Percentiles rank a stretch among this genome's conserved stretches.
These are phyloP conservation scores for Fusarium sp. DNA, from an alignment of 2,329 filamentous ascomycete genomes.

Conservation along the genomic window DNA sequence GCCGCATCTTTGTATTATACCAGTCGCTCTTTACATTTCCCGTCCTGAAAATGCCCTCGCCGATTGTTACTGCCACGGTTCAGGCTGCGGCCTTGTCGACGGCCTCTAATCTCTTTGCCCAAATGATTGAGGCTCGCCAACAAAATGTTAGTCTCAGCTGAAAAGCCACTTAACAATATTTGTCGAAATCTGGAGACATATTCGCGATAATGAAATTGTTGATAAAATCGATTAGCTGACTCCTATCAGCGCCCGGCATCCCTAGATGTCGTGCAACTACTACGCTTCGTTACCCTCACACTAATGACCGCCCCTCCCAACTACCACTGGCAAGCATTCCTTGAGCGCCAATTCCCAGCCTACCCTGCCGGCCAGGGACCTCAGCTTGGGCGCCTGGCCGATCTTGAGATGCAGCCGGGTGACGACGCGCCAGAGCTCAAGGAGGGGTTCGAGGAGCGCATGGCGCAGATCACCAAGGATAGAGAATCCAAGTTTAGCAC, in stretches of 20 bases:
- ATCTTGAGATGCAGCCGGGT: slow-evolving; percentile 49
- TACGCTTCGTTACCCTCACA: slow-evolving; percentile 67
- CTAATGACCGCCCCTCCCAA: slow-evolving; percentile 68
- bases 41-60: slow-evolving; percentile 57
- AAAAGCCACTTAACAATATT: background rate
- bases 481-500: slow-evolving; percentile 53
- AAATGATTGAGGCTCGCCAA: slow-evolving; percentile 64
- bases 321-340: slow-evolving; percentile 68
- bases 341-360: slow-evolving; percentile 66
- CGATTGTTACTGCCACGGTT: slow-evolving; percentile 65
- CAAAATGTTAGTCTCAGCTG: slow-evolving; percentile 52
- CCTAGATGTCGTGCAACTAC: slow-evolving; percentile 62
- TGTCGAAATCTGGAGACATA: background rate
- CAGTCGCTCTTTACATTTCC: slow-evolving; percentile 11
- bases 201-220: background rate
- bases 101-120: slow-evolving; percentile 67
- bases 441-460: slow-evolving; percentile 38
- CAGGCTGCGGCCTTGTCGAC: slow-evolving; percentile 66
- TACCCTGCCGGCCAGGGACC: slow-evolving; percentile 45
- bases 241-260: slow-evolving; percentile 52
- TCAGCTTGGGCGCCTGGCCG: slow-evolving; percentile 30
- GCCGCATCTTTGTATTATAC: background rate
- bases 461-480: slow-evolving; percentile 36
- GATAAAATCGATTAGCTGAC: background rate
- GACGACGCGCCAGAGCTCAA: slow-evolving; percentile 44